Evolutionary conservation across 306 rosid genomes (phyloP), one percentile per base, ranked within the genome.

Genomic region (Trifolium repens): DNA sequence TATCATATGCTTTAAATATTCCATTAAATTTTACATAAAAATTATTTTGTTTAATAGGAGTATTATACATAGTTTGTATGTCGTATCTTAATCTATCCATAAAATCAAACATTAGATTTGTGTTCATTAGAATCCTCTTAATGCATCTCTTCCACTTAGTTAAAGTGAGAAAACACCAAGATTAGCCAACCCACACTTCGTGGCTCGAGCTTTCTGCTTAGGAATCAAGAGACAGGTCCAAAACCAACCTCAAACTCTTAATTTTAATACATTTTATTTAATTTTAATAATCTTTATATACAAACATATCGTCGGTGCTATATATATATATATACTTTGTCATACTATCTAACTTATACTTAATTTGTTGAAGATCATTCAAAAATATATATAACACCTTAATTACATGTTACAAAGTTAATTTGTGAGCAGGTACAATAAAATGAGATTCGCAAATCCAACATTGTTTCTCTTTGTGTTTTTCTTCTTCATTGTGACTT

Each of bases 151-250:
- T 61, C 24, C 15, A 15, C 44, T 61, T 32, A 61, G 34, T 32
- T 61, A 8, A 78, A 72, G 61, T 76, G 67, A 75, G 81, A 85
- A 87, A 74, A 70, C 58, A 73, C 85, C 89, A 80, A 85, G 76
- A 79, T 47, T 76, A 80, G 89, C 85, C 92, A 88, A 81, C 90
- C 87, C 86, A 84, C 75, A 58, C 85, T 83, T 74, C 75, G 92
- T 74, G 69, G 72, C 1, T 72, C 81, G 92, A 86, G 92, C 88
- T 69, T 88, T 69, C 32, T 84, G 96, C 84, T 55, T 22, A 76
- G 87, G 89, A 87, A 86, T 87, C 88, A 63, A 73, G 79, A 78
- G 88, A 90, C 96, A 84, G 81, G 71, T 79, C 86, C 85, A 79
- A 78, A 79, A 79, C 42, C 42, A 79, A 80, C 67, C 78, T 80